Evolutionary conservation across 768 basidiomycete genomes (phyloP).

Genomic region (Fomitopsis serialis): DNA sequence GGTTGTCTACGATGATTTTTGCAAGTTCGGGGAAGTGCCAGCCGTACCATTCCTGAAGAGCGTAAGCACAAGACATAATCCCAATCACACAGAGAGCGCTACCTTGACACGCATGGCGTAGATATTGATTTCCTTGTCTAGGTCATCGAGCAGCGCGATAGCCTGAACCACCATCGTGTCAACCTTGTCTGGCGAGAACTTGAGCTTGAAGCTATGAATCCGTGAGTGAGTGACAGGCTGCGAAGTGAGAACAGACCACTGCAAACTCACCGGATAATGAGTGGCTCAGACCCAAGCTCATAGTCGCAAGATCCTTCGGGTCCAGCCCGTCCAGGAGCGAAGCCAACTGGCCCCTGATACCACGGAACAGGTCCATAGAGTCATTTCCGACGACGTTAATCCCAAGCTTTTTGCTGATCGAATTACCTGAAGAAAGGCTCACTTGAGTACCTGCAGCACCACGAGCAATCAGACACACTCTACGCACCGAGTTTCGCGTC

Average conservation of each 20-base stretch:
- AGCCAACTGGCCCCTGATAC: slow-evolving; percentile 86
- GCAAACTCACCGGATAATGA: slow-evolving; percentile 79
- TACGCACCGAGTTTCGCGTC: slow-evolving; percentile 85
- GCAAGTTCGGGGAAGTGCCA: slow-evolving; percentile 99
- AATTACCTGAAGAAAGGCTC: slow-evolving; percentile 45
- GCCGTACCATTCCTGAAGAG: slow-evolving; percentile 95
- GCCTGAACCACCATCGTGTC: slow-evolving; percentile 99
- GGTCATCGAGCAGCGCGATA: slow-evolving; percentile 93
- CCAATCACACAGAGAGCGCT: not conserved
- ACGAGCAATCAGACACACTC: no score
- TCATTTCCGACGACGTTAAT: slow-evolving; percentile 77
- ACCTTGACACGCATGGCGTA: slow-evolving; percentile 99
- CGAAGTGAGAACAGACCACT: not conserved
- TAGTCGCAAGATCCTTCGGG: slow-evolving; percentile 91
- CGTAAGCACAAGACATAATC: not conserved
- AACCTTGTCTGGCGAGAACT: slow-evolving; percentile 99
- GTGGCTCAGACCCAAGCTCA: slow-evolving; percentile 97
- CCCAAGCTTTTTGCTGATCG: slow-evolving; percentile 90
- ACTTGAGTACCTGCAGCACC: not conserved
- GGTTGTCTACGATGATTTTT: slow-evolving; percentile 95
- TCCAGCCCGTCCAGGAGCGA: slow-evolving; percentile 86
- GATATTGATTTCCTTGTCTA: slow-evolving; percentile 99
- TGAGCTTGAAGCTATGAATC: slow-evolving; percentile 85
- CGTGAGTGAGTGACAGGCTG: not conserved
- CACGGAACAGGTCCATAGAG: slow-evolving; percentile 84